phyloP scores from a whole-genome alignment of 495 filamentous ascomycete genomes.

The Apodospora peruviana region DNA sequence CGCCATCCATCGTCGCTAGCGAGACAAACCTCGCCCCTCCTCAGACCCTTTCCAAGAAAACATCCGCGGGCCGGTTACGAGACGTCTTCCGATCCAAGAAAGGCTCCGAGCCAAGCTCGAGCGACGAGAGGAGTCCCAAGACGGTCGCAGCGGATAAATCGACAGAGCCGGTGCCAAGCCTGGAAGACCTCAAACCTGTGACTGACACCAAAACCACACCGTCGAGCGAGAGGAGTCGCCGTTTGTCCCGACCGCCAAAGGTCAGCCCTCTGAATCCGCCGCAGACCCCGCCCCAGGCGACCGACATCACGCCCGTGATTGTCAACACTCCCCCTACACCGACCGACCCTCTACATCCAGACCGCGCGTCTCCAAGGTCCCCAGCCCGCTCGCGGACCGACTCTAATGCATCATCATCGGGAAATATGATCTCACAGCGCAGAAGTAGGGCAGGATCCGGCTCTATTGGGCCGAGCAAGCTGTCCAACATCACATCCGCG shows the following conservation, averaged over 20 bases:
- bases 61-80: slow-evolving; percentile 40
- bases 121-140: slow-evolving; percentile 16
- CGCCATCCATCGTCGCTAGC: slow-evolving; percentile 17
- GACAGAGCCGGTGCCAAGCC: slow-evolving; percentile 12
- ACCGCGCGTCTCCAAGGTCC: slow-evolving; percentile 10
- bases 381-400: slow-evolving; percentile 27
- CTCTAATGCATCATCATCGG: slow-evolving; percentile 35
- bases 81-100: slow-evolving; percentile 40
- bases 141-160: slow-evolving; percentile 10
- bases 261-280: slow-evolving; percentile 34
- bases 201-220: slow-evolving; percentile 5
- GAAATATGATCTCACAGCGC: slow-evolving; percentile 68
- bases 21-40: slow-evolving; percentile 30
- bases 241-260: slow-evolving; percentile 27
- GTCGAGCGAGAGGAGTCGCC: slow-evolving; percentile 12
- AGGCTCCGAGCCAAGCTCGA: slow-evolving; percentile 15
- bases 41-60: slow-evolving; percentile 31
- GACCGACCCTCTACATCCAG: slow-evolving; percentile 30
- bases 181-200: slow-evolving; percentile 4
- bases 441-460: slow-evolving; percentile 55
- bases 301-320: slow-evolving; percentile 40
- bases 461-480: slow-evolving; percentile 74
- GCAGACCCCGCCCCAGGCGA: slow-evolving; percentile 37
- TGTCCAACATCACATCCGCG: slow-evolving; percentile 72
- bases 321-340: slow-evolving; percentile 55